Conservation (phyloP, 2,329 filamentous ascomycete species). For the Fusarium circinatum region DNA sequence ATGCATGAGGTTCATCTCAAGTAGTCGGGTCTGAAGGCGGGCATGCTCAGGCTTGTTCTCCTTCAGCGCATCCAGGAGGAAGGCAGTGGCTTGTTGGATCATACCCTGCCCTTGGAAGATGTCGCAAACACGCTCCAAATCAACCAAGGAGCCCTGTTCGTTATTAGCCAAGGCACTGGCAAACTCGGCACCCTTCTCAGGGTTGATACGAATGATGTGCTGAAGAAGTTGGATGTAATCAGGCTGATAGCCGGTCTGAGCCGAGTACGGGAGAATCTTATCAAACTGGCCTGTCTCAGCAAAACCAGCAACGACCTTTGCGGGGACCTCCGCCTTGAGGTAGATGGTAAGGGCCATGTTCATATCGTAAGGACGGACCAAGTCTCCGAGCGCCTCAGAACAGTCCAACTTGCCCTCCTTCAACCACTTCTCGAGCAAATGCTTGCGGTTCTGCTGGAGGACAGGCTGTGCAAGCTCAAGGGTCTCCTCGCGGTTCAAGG, state of each 20-base stretch:
- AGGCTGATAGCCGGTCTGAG: slow-evolving; percentile 87
- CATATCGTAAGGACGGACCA: slow-evolving; percentile 89
- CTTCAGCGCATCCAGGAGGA: slow-evolving; percentile 93
- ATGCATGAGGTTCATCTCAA: slow-evolving; percentile 98
- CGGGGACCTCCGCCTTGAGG: slow-evolving; percentile 85
- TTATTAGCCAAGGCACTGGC: slow-evolving; percentile 92
- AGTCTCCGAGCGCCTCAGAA: slow-evolving; percentile 95
- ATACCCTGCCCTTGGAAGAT: slow-evolving; percentile 98
- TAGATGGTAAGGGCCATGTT: slow-evolving; percentile 90
- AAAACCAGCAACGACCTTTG: slow-evolving; percentile 95
- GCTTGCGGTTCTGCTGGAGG: slow-evolving; percentile 91
- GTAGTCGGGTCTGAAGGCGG: slow-evolving; percentile 88
- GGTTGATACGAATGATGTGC: slow-evolving; percentile 90
- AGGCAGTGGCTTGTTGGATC: slow-evolving; percentile 98
- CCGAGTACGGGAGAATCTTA: slow-evolving; percentile 92
- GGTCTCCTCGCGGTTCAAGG: slow-evolving; percentile 91
- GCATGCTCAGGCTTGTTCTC: slow-evolving; percentile 95
- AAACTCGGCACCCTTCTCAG: slow-evolving; percentile 95
- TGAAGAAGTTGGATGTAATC: slow-evolving; percentile 93
- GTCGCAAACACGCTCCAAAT: slow-evolving; percentile 94
- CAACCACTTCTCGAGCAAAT: slow-evolving; percentile 97
- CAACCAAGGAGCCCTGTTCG: slow-evolving; percentile 86
- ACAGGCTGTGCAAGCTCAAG: slow-evolving; percentile 94
- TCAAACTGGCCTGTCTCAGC: slow-evolving; percentile 97
- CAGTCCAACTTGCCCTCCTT: slow-evolving; percentile 95